Base-by-base conservation (phyloP, 305 asterid species). In the Fraxinus albicans region DNA sequence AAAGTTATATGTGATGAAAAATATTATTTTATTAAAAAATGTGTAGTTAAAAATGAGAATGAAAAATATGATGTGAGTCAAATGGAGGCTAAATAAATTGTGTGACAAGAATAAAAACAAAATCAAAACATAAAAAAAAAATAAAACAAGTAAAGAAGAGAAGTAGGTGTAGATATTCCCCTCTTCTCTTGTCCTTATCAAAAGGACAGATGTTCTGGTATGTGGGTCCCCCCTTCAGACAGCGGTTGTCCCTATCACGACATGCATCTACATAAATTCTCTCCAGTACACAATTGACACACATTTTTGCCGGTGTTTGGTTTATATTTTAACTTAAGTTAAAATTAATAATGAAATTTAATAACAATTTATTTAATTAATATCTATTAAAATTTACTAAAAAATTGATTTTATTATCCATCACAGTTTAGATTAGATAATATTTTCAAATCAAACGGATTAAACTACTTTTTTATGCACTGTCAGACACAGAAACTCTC, bases 181-280 rank as follows among this genome's bases (percentile, higher is more conserved):
- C 60, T 76, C n/a, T 76, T 67, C 74, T 67, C 74, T 67, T 67
- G 78, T 77, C 85, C 17, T 42, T n/a, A 19, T 82, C 85, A 63
- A 27, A 19, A 19, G 69, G 35, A 19, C 77, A 44, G 78, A 77
- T 36, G 70, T 82, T 65, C 58, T 63, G 77, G 77, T 40, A 6
- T 12, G 4, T 5, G 38, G 70, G 44, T 27, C 53, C 63, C 36
- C n/a, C 70, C 23, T 9, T 29, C 75, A 29, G 40, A 67, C 73
- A 77, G 53, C 73, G 81, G 81, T 44, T 47, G 81, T 82, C 80
- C 44, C 78, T 36, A 67, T 82, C 81, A 77, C 77, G 77, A 47
- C 81, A 82, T 77, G 77, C 81, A 76, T 77, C 36, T 73, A 82
- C 75, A 76, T 76, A 47, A 55, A 42, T 82, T 29, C 35, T 60